phyloP scores from a whole-genome alignment of 2,329 filamentous ascomycete genomes.

The Whalleya microplaca region DNA sequence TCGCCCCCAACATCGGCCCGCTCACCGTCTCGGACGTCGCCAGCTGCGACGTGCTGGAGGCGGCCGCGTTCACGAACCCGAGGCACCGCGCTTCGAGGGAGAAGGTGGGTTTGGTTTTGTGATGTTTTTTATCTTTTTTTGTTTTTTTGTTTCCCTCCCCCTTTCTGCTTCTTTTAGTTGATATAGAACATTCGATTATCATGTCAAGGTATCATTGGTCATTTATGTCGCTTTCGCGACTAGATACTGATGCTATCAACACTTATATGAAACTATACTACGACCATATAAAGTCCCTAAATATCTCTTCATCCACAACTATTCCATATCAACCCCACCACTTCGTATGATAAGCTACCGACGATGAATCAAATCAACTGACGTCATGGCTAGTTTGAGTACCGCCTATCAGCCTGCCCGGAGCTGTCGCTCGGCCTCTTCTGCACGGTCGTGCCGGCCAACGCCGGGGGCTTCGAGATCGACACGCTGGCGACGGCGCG shows the following conservation, averaged over 20 bases:
- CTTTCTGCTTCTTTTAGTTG: not conserved
- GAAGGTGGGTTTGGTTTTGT: slow-evolving; percentile 47
- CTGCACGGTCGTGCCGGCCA: slow-evolving; percentile 60
- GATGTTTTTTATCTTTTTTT: not conserved
- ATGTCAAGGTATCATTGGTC: not conserved
- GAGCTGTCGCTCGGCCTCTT: slow-evolving; percentile 82
- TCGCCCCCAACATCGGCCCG: slow-evolving; percentile 75
- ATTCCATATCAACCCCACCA: not conserved
- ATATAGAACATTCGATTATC: too few species aligned
- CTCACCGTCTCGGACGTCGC: slow-evolving; percentile 70
- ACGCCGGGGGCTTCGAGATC: slow-evolving; percentile 51
- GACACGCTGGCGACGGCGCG: slow-evolving; percentile 58
- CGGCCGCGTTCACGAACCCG: slow-evolving; percentile 55
- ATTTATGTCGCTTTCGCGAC: too few species aligned
- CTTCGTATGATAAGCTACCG: too few species aligned
- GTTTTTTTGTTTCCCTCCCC: not conserved
- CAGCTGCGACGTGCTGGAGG: slow-evolving; percentile 59
- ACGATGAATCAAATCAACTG: not conserved
- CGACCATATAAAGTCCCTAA: not conserved
- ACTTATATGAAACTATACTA: too few species aligned
- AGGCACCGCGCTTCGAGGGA: slow-evolving; percentile 55
- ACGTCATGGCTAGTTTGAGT: slow-evolving; percentile 62
- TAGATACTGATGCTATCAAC: too few species aligned
- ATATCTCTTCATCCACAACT: slow-evolving; percentile 12
- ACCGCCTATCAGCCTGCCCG: slow-evolving; percentile 74